Percentiles rank a stretch among this genome's conserved stretches.
Evolutionary conservation across 2,329 filamentous ascomycete species (phyloP).

Genomic region (Microdochium bolleyi): DNA sequence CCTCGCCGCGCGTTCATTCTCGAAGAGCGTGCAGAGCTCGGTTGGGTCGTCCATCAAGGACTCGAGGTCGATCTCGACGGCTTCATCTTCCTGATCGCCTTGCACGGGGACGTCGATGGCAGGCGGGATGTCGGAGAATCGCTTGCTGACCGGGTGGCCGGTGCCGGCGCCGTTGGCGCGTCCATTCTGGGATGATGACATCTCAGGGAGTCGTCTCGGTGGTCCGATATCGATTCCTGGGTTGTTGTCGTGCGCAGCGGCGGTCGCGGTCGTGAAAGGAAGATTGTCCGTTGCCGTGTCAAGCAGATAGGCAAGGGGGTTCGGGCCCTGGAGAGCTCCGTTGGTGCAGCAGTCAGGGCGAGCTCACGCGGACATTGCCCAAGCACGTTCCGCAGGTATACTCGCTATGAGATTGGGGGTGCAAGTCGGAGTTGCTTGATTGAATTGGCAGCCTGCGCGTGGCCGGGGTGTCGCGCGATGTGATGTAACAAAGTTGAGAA

Average conservation of each 20-base stretch:
- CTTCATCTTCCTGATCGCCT: conserved; percentile 58
- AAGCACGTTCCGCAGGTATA: too few relatives aligned
- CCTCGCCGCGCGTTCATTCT: conserved; percentile 86
- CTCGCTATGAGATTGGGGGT: background rate
- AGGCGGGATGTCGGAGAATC: conserved; percentile 57
- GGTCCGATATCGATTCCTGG: conserved; percentile 10
- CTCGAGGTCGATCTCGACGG: conserved; percentile 87
- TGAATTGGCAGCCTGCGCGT: background rate
- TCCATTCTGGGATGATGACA: conserved; percentile 31
- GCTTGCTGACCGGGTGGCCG: conserved; percentile 36
- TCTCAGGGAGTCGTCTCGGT: conserved; percentile 21
- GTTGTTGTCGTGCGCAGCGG: background rate
- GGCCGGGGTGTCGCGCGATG: background rate
- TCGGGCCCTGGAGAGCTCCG: background rate
- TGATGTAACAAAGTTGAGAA: background rate
- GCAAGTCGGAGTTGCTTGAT: background rate
- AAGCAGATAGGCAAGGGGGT: background rate
- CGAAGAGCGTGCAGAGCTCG: conserved; percentile 88
- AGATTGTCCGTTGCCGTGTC: background rate
- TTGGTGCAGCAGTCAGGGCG: background rate
- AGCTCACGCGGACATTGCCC: background rate
- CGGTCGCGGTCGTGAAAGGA: background rate
- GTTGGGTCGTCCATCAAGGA: conserved; percentile 89
- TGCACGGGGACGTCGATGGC: conserved; percentile 61
- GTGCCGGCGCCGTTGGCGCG: conserved; percentile 27